Conservation (phyloP, 2,329 filamentous ascomycete genomes). For the Aureobasidium musti region DNA sequence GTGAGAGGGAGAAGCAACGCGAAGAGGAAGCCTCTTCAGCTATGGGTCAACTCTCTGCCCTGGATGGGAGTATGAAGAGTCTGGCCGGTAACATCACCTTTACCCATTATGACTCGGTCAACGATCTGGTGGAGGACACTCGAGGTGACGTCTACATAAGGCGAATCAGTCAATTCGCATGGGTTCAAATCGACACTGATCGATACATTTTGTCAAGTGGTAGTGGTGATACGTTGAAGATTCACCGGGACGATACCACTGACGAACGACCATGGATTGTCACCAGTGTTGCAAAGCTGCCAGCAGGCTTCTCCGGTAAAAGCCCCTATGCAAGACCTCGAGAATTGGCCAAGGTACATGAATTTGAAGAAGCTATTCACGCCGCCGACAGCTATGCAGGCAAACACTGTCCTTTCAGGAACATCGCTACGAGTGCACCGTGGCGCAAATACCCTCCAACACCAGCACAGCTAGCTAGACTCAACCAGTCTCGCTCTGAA, state of each 20-base stretch:
- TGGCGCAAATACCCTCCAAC: conserved; percentile 72
- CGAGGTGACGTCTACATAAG: conserved; percentile 78
- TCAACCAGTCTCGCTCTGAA: conserved; percentile 65
- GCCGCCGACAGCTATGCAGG: conserved; percentile 69
- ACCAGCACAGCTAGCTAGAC: conserved; percentile 62
- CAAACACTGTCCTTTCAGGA: conserved; percentile 48
- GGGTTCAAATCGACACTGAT: conserved; percentile 73
- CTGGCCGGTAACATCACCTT: conserved; percentile 65
- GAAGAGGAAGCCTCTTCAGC: conserved; percentile 40
- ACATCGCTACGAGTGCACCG: conserved; percentile 64
- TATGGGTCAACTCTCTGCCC: neutral
- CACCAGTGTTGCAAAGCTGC: conserved; percentile 48
- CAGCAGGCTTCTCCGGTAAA: conserved; percentile 40
- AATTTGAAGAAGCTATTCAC: conserved; percentile 74
- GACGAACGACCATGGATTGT: conserved; percentile 37
- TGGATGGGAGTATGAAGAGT: neutral
- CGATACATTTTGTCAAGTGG: conserved; percentile 69
- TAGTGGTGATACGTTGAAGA: conserved; percentile 61
- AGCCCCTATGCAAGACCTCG: conserved; percentile 68
- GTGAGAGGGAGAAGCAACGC: conserved; percentile 47
- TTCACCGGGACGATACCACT: conserved; percentile 42
- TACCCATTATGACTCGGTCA: conserved; percentile 88
- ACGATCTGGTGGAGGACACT: conserved; percentile 82
- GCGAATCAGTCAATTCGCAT: conserved; percentile 70
- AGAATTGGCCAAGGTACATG: conserved; percentile 64